These are phyloP conservation scores for Fulvia fulva DNA, from an alignment of 2,329 filamentous ascomycete genomes.

Conservation along the genomic window DNA sequence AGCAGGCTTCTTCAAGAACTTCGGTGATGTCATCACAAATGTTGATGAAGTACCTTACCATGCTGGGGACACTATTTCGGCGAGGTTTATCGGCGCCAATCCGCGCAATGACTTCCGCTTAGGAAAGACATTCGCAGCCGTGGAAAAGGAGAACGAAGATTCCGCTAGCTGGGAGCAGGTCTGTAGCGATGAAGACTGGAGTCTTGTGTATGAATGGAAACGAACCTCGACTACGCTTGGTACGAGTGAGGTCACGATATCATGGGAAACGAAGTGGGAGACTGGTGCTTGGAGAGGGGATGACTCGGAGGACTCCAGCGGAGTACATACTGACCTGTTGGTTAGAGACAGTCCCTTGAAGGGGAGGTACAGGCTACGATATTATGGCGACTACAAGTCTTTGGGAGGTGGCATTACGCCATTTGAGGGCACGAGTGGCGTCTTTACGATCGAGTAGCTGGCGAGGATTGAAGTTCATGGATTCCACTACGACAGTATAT, in stretches of 20 bases:
- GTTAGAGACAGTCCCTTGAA: conserved; percentile 30
- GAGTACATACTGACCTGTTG: conserved; percentile 23
- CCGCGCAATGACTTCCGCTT: conserved; percentile 82
- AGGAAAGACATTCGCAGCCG: conserved; percentile 70
- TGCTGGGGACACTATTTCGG: conserved; percentile 60
- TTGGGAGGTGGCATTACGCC: conserved; percentile 57
- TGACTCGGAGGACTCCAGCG: conserved; percentile 33
- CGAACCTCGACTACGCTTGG: conserved; percentile 66
- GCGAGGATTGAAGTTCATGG: conserved; percentile 1
- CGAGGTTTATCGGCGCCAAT: conserved; percentile 78
- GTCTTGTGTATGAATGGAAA: conserved; percentile 74
- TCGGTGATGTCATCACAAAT: conserved; percentile 61
- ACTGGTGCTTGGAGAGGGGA: conserved; percentile 33
- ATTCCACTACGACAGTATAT: not conserved
- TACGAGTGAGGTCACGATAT: conserved; percentile 71
- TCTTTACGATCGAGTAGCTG: conserved; percentile 42
- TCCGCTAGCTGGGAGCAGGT: conserved; percentile 59
- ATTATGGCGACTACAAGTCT: conserved; percentile 78
- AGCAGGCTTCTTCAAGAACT: conserved; percentile 60
- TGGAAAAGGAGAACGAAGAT: conserved; percentile 59
- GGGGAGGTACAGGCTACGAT: conserved; percentile 74
- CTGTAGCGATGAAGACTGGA: conserved; percentile 76
- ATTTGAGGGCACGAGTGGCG: conserved; percentile 65
- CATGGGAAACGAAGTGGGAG: conserved; percentile 68
- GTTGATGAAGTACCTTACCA: conserved; percentile 47